Conservation (phyloP, 1,284 basidiomycete species). For the Neotropicomus parvogracilis region DNA sequence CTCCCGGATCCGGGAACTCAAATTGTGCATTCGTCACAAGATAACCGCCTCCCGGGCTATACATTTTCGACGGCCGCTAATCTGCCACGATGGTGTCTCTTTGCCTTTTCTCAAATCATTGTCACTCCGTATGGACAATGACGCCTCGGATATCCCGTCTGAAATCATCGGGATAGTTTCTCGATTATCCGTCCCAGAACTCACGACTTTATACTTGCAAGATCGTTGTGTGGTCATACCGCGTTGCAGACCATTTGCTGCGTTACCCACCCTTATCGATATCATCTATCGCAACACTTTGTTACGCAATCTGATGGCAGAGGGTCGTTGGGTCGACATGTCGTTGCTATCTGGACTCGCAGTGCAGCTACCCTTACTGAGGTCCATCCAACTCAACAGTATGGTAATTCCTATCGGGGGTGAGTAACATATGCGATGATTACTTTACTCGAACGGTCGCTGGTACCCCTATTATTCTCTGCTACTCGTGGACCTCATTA, state of each 20-base stretch:
- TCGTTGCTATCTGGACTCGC: conserved; percentile 13
- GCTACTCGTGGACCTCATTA: conserved; percentile 1
- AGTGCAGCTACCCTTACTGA: conserved; percentile 14
- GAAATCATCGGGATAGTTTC: conserved; percentile 47
- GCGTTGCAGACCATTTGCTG: conserved; percentile 13
- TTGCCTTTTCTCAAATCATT: conserved; percentile 43
- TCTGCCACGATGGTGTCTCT: conserved; percentile 20
- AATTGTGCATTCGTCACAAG: conserved; percentile 38
- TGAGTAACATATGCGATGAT: conserved; percentile 3
- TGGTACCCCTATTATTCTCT: neutral
- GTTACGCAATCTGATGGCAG: conserved; percentile 16
- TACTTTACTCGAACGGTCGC: conserved; percentile 5
- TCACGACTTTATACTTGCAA: conserved; percentile 40
- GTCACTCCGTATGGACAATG: conserved; percentile 42
- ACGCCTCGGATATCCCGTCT: conserved; percentile 49
- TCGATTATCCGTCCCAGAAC: conserved; percentile 40
- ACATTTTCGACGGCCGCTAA: conserved; percentile 9
- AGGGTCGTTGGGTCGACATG: conserved; percentile 29
- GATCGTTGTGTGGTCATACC: conserved; percentile 32
- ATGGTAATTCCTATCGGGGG: conserved; percentile 1
- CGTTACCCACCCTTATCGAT: conserved; percentile 13
- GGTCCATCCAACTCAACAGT: conserved; percentile 14
- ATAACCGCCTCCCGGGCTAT: conserved; percentile 18
- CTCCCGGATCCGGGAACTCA: conserved; percentile 42
- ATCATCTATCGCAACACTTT: conserved; percentile 8